Evolutionary conservation across 2,329 filamentous ascomycete genomes (phyloP), one percentile per base, ranked within the genome.

Genomic region (Tympanopsis confertula): DNA sequence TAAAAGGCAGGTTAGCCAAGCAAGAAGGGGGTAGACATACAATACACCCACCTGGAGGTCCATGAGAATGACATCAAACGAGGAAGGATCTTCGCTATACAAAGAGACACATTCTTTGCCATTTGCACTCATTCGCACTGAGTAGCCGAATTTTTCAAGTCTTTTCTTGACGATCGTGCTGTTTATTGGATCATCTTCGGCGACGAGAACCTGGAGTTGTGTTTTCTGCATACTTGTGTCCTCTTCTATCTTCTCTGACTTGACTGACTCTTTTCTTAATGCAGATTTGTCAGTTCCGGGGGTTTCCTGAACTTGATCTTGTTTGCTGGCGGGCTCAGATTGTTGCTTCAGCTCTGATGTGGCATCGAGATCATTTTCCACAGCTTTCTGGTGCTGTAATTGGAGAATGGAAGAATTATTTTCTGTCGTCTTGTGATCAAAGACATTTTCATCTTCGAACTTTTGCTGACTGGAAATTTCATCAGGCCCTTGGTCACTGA

Each of bases 181-280:
- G 47, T 94, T 94, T 47, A 93, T 78, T 0, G 86, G 85, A 48
- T 94, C 86, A 46, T 94, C 87, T 51, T 94, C 87, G 0, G 87
- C 87, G 24, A 94, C 75, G 17, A 94, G 65, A 2, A 93, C 75
- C 14, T 71, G 67, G 45, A 86, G 63, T 26, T 70, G 57, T 2
- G 66, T 43, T 18, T 35, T 32, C 33, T 38, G 37, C 17, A 30
- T 33, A n/a, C 39, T 19, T 38, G 29, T 29, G 5, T 29, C 35
- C 19, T 13, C 37, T 30, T 18, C 15, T n/a, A 13, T 18, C 30
- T 20, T 38, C 38, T 19, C 29, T 20, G 19, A 40, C 35, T 33
- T 28, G 40, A 26, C n/a, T 19, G 38, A 22, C 38, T 35, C 13
- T 4, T 10, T 10, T 37, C 32, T 38, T 4, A 38, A 22, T 14